phyloP scores from a whole-genome alignment of 177 flowering plant species.

The Vitis hybrid region DNA sequence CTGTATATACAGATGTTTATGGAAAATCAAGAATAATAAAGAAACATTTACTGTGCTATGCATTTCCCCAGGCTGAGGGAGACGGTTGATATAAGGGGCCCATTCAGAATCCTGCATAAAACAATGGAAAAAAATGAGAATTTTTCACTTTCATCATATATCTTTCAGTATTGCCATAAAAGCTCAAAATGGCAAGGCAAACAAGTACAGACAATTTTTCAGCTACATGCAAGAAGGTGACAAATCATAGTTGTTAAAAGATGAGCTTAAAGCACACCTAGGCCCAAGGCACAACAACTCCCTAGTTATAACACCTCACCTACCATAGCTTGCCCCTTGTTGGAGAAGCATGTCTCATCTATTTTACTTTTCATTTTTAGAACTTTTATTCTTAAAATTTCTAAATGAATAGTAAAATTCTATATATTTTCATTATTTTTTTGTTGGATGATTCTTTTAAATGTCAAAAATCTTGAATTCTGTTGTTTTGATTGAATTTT shows the following conservation, averaged over 20 bases:
- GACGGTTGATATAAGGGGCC: conserved; percentile 68
- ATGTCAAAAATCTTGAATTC: too few species aligned
- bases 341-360: too few species aligned
- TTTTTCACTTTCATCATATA: background rate
- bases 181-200: background rate
- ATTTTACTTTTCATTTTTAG: too few species aligned
- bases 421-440: too few species aligned
- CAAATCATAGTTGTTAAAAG: background rate
- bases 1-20: background rate
- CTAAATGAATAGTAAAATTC: too few species aligned
- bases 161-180: background rate
- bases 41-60: conserved; percentile 56
- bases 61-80: conserved; percentile 59
- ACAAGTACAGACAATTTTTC: background rate
- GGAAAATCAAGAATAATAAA: background rate
- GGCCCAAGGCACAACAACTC: too few species aligned
- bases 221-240: background rate
- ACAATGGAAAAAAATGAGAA: background rate
- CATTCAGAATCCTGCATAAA: conserved; percentile 67
- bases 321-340: too few species aligned
- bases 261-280: background rate
- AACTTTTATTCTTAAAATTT: too few species aligned
- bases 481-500: too few species aligned
- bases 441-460: too few species aligned
- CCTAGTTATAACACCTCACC: too few species aligned